Conservation (phyloP, 495 filamentous ascomycete species). For the Penicillium lagena region DNA sequence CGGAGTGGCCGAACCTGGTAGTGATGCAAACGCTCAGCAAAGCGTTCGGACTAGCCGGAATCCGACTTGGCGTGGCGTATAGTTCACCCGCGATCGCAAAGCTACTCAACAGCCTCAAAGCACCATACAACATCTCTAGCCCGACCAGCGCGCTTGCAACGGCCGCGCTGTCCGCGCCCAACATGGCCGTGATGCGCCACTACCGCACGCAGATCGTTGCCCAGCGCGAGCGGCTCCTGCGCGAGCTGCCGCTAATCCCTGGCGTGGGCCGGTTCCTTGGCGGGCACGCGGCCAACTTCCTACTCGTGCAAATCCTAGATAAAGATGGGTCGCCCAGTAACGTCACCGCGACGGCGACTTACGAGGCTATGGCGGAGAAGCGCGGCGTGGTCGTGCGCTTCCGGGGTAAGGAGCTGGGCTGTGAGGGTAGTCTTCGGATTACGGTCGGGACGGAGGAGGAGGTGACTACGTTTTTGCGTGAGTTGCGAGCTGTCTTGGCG, state of each 20-base stretch:
- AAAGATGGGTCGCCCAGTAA: constrained; percentile 68
- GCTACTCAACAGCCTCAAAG: constrained; percentile 85
- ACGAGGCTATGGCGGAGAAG: constrained; percentile 78
- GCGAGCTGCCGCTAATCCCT: constrained; percentile 64
- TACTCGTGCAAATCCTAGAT: constrained; percentile 83
- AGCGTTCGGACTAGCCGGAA: constrained; percentile 91
- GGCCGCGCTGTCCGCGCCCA: constrained; percentile 57
- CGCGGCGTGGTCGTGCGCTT: constrained; percentile 90
- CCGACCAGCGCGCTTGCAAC: constrained; percentile 77
- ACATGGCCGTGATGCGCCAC: constrained; percentile 62
- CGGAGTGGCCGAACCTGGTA: constrained; percentile 90
- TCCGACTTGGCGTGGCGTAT: constrained; percentile 68
- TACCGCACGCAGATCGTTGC: constrained; percentile 61
- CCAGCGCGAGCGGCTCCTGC: constrained; percentile 71
- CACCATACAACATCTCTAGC: constrained; percentile 88
- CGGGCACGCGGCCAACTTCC: constrained; percentile 76
- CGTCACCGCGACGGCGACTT: constrained; percentile 64
- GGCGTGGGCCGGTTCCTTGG: constrained; percentile 80
- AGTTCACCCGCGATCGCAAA: constrained; percentile 62
- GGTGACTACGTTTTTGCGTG: constrained; percentile 67
- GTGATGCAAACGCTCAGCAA: constrained; percentile 98
- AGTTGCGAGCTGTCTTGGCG: constrained; percentile 55
- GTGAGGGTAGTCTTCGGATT: constrained; percentile 79
- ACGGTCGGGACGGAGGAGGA: constrained; percentile 89
- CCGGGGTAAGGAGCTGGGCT: constrained; percentile 85